phyloP scores from a whole-genome alignment of 352 stramenopile genomes.

The Phytophthora hybrid region DNA sequence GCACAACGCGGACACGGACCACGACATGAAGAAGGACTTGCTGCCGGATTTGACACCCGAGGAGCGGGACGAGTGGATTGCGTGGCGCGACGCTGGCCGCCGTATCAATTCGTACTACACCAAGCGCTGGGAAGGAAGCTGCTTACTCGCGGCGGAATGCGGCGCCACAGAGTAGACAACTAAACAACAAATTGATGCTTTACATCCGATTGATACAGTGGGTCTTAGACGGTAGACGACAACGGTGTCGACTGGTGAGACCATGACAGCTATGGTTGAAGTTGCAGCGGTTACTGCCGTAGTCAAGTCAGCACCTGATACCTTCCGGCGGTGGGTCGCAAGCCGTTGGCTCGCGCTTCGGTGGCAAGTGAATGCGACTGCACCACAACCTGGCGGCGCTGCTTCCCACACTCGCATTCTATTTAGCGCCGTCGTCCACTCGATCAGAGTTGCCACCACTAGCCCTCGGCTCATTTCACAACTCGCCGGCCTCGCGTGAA shows the following conservation, averaged over 20 bases:
- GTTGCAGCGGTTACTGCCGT: no score
- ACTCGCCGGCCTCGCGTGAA: not conserved
- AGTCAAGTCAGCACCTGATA: no score
- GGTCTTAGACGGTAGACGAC: no score
- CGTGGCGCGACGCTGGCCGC: slow-evolving; percentile 30
- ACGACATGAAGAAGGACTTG: slow-evolving; percentile 44
- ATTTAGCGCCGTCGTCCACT: not conserved
- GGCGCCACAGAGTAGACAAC: no score
- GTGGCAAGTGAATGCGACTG: not conserved
- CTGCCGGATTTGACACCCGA: slow-evolving; percentile 4
- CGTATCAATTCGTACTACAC: slow-evolving; percentile 58
- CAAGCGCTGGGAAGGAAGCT: slow-evolving; percentile 47
- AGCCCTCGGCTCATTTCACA: not conserved
- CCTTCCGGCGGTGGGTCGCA: no score
- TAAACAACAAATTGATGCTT: no score
- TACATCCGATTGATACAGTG: no score
- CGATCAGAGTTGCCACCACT: not conserved
- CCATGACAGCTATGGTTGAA: no score
- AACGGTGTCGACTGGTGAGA: no score
- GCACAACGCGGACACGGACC: slow-evolving; percentile 44
- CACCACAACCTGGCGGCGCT: not conserved
- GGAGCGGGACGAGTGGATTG: slow-evolving; percentile 11
- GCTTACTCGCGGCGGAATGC: slow-evolving; percentile 17
- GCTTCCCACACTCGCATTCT: not conserved
- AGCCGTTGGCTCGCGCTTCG: not conserved